These are phyloP conservation scores for Euclidium syriacum DNA, from an alignment of 345 rosid genomes.

Conservation along the genomic window DNA sequence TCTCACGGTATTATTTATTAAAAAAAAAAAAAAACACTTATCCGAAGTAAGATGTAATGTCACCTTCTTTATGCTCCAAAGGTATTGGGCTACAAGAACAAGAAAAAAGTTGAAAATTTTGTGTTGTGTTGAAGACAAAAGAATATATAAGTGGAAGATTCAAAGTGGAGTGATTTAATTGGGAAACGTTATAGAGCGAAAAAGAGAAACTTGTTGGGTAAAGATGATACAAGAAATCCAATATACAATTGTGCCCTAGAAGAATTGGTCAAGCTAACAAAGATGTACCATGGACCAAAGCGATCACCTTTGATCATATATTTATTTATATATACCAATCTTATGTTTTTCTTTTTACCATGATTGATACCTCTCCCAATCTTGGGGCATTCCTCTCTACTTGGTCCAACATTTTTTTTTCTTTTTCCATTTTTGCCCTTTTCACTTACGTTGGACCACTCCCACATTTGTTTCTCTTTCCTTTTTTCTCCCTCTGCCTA, in stretches of 20 bases:
- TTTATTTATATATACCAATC: constrained; percentile 9
- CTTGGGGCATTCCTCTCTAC: constrained; percentile 41
- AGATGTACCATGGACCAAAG: constrained; percentile 32
- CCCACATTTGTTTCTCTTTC: constrained; percentile 13
- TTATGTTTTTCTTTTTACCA: constrained; percentile 10
- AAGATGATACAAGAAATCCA: constrained; percentile 35
- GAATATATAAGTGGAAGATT: constrained; percentile 28
- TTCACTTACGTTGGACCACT: constrained; percentile 25
- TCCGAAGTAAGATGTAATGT: constrained; percentile 14
- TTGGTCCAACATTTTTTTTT: constrained; percentile 14
- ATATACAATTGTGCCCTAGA: constrained; percentile 27
- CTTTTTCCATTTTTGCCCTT: constrained; percentile 6
- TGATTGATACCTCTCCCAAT: constrained; percentile 49
- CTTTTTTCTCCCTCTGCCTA: neutral
- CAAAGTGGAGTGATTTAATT: constrained; percentile 25
- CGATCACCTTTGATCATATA: constrained; percentile 29
- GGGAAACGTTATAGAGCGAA: constrained; percentile 24
- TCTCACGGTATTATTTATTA: no score
- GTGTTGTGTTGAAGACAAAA: constrained; percentile 33
- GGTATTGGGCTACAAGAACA: constrained; percentile 21
- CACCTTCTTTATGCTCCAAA: constrained; percentile 17
- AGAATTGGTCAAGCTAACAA: constrained; percentile 35
- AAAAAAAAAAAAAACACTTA: neutral
- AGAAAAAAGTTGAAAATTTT: constrained; percentile 5
- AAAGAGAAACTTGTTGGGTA: constrained; percentile 29